Evolutionary conservation across 1,139 yeast genomes (phyloP), one percentile per base, ranked within the genome.

Genomic region (Tardiomyces digboiensis): DNA sequence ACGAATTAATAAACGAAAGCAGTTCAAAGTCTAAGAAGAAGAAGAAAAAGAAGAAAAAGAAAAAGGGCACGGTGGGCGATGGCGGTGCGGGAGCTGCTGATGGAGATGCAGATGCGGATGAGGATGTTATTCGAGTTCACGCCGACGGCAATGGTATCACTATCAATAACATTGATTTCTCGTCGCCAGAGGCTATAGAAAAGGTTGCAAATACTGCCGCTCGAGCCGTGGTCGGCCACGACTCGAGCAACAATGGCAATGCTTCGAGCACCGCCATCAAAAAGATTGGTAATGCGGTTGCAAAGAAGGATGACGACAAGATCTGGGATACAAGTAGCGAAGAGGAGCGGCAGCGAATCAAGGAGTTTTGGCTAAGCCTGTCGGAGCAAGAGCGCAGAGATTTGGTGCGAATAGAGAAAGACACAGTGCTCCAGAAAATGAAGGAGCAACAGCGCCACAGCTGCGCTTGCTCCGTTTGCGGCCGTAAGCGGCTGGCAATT

Each of bases 381-480:
- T 70, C 75, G 21, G 74, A 77, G 23, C 73, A 72, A 2, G 80
- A 77, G 50, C 83, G 85, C 54, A 70, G 76, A 52, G 70, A 75
- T 38, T 71, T 88, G 36, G 76, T 86, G 23, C 71, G 74, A 53
- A 75, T 85, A 41, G 88, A 83, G 54, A 82, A 82, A 59, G 76
- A 77, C 43, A 80, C 86, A 36, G 82, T 86, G 1, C 70, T 83
- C 64, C 75, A 74, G 47, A 71, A 78, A 46, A 76, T 85, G 64
- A 76, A 75, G 50, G 76, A 74, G 44, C 80, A 78, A 55, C 81
- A 72, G 55, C 66, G 66, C 53, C 70, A 62, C 53, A 62, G 60
- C 7, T 88, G 97, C 60, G 74, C 79, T 46, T 89, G 97, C 60
- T 68, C 80, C 5, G 80, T 80, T 23, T 89, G 97, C 64, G 95